These are phyloP conservation scores for Polyplosphaeria fusca DNA, from an alignment of 495 filamentous ascomycete species.

Conservation along the genomic window DNA sequence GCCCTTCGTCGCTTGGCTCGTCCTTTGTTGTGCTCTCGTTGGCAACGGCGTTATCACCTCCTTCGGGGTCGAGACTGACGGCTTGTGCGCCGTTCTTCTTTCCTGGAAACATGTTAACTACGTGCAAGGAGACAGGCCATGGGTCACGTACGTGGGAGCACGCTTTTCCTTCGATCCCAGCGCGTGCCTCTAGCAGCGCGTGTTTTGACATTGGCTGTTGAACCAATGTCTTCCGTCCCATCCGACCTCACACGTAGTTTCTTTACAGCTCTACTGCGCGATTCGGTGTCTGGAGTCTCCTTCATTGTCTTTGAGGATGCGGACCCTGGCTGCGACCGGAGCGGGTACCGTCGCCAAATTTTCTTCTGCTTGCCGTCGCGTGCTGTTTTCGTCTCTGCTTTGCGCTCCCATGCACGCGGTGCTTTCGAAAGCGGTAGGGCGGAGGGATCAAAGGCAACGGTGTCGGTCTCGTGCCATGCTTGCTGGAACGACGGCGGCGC, in stretches of 20 bases:
- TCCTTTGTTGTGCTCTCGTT: too few species aligned
- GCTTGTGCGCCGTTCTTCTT: neutral
- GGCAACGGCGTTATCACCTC: neutral
- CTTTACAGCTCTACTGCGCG: conserved; percentile 22
- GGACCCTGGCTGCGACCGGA: conserved; percentile 18
- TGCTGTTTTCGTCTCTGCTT: conserved; percentile 30
- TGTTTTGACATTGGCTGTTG: conserved; percentile 2
- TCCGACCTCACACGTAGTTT: conserved; percentile 19
- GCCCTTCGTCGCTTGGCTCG: too few species aligned
- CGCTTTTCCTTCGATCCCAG: conserved; percentile 30
- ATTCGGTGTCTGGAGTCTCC: conserved; percentile 7
- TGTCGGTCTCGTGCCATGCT: conserved; percentile 35
- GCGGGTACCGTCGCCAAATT: conserved; percentile 40
- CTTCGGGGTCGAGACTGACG: neutral
- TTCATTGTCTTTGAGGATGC: conserved; percentile 1
- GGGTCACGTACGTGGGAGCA: conserved; percentile 18
- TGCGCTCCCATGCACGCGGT: conserved; percentile 43
- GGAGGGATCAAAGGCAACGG: conserved; percentile 30
- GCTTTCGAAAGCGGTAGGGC: conserved; percentile 33
- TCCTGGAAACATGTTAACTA: neutral
- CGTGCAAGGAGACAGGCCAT: neutral
- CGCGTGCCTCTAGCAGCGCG: conserved; percentile 23
- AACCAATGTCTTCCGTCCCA: conserved; percentile 1
- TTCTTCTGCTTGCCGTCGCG: conserved; percentile 33
- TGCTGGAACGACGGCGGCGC: conserved; percentile 20